Percentiles rank a stretch among this genome's conserved stretches.
phyloP scores from a whole-genome alignment of 371 early-diverging fungal species.

The Zychaea mexicana region DNA sequence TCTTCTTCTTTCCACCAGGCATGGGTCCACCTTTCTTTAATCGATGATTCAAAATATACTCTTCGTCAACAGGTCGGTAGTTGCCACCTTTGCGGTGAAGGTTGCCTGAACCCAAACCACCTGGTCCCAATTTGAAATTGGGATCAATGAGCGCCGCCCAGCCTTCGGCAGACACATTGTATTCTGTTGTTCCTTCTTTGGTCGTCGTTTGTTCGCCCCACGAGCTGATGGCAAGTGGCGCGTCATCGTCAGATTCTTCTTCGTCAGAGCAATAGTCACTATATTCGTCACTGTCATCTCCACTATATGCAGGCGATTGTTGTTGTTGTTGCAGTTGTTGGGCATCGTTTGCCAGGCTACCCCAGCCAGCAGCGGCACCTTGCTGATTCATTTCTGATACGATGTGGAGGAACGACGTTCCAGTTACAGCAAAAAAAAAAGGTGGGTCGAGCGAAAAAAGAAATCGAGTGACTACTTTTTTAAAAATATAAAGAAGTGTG shows the following conservation, averaged over 20 bases:
- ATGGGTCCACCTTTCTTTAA: conserved; percentile 26
- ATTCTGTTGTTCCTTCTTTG: conserved; percentile 23
- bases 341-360: no score
- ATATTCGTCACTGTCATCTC: conserved; percentile 1
- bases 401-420: no score
- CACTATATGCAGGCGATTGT: background rate
- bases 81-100: conserved; percentile 49
- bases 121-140: conserved; percentile 32
- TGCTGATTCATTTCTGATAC: no score
- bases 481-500: no score
- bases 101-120: conserved; percentile 46
- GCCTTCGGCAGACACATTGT: conserved; percentile 24
- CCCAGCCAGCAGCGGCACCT: no score
- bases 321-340: background rate
- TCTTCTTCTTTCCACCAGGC: conserved; percentile 29
- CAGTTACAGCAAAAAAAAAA: no score
- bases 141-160: conserved; percentile 49
- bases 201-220: conserved; percentile 18
- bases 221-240: conserved; percentile 17
- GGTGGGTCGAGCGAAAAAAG: no score
- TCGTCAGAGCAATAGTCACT: conserved; percentile 7
- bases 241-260: conserved; percentile 19
- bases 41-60: conserved; percentile 40
- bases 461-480: no score
- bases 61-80: conserved; percentile 49